Conservation (phyloP, 768 basidiomycete genomes). For the Tylopilus sp. region DNA sequence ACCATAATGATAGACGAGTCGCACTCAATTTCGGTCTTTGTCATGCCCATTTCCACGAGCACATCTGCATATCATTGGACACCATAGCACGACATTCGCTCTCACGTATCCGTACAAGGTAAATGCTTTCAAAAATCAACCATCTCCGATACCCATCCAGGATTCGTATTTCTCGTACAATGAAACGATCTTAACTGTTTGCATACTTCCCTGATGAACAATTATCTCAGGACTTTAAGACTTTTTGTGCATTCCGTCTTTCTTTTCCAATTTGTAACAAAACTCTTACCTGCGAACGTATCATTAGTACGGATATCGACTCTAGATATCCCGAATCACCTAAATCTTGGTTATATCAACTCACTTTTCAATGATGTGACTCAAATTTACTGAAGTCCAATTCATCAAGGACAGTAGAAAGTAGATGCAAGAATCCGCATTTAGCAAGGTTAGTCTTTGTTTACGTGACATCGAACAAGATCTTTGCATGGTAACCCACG, state of each 20-base stretch:
- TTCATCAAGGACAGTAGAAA: neutral
- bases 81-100: slow-evolving; percentile 17
- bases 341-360: neutral
- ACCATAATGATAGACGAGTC: slow-evolving; percentile 2
- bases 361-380: neutral
- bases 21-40: slow-evolving; percentile 7
- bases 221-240: neutral
- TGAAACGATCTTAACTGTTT: neutral
- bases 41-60: slow-evolving; percentile 14
- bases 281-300: neutral
- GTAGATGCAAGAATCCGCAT: neutral
- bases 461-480: neutral
- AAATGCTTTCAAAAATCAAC: slow-evolving; percentile 5
- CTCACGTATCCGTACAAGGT: slow-evolving; percentile 14
- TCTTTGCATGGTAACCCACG: neutral
- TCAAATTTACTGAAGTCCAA: neutral
- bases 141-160: slow-evolving; percentile 5
- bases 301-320: neutral
- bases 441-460: neutral
- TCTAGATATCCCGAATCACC: neutral
- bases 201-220: neutral
- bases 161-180: neutral
- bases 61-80: slow-evolving; percentile 23
- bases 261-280: neutral
- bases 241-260: neutral